Percentiles rank a stretch among this genome's conserved stretches.
phyloP scores from a whole-genome alignment of 2,329 filamentous ascomycete genomes.

The Ophiocordyceps camponoti-leonardi region DNA sequence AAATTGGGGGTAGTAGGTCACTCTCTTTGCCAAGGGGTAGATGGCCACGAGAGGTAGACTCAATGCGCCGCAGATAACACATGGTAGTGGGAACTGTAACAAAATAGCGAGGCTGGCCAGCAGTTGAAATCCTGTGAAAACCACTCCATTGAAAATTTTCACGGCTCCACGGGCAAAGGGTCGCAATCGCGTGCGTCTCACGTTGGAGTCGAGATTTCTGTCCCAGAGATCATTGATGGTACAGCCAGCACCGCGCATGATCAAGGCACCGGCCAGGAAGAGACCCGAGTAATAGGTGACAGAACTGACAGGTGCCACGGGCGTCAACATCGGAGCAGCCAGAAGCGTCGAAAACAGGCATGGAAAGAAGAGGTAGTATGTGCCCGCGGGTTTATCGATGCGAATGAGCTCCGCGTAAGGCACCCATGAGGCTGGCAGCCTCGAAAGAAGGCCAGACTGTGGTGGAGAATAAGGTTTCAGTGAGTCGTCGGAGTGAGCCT shows the following conservation, averaged over 20 bases:
- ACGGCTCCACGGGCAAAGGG: slow-evolving; percentile 70
- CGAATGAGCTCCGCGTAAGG: slow-evolving; percentile 73
- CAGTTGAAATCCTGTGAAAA: slow-evolving; percentile 60
- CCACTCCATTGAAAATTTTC: slow-evolving; percentile 50
- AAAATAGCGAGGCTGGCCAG: slow-evolving; percentile 57
- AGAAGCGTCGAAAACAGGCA: slow-evolving; percentile 73
- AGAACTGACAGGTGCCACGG: slow-evolving; percentile 40
- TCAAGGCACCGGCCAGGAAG: slow-evolving; percentile 59
- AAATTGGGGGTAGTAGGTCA: slow-evolving; percentile 76
- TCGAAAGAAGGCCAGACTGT: slow-evolving; percentile 47
- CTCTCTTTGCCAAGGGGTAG: slow-evolving; percentile 71
- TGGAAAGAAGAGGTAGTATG: slow-evolving; percentile 73
- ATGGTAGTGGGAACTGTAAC: slow-evolving; percentile 56
- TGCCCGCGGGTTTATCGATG: slow-evolving; percentile 65
- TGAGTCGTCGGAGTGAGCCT: background rate
- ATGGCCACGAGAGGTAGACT: slow-evolving; percentile 54
- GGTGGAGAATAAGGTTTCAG: background rate
- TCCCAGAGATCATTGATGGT: slow-evolving; percentile 88
- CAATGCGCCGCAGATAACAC: slow-evolving; percentile 63
- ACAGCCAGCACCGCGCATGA: slow-evolving; percentile 80
- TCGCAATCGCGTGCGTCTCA: slow-evolving; percentile 56
- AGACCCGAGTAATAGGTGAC: slow-evolving; percentile 49
- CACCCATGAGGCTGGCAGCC: slow-evolving; percentile 50
- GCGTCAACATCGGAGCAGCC: slow-evolving; percentile 51
- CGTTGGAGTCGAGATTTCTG: slow-evolving; percentile 67